Evolutionary conservation across 495 filamentous ascomycete species (phyloP).

Genomic region (Corynascus novoguineensis): DNA sequence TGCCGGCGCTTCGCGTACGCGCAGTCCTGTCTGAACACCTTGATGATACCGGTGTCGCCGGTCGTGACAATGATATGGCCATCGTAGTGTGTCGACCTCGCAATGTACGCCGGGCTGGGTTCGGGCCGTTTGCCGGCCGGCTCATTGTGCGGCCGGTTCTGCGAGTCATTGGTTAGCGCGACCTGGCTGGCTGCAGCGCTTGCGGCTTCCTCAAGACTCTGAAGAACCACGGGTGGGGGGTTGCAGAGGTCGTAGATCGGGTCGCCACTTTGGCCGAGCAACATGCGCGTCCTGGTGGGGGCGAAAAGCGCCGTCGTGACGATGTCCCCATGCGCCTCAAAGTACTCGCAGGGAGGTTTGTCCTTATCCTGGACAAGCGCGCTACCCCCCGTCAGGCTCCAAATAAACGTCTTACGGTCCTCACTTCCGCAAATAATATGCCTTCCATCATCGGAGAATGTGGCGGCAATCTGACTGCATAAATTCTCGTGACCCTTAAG

Average conservation of each 20-base stretch:
- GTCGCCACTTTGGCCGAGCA: conserved; percentile 75
- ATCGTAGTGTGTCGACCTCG: conserved; percentile 66
- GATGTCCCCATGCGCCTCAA: conserved; percentile 83
- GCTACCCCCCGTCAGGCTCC: conserved; percentile 57
- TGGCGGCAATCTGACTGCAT: conserved; percentile 86
- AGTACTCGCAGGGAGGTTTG: conserved; percentile 75
- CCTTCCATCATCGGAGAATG: conserved; percentile 79
- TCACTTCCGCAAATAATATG: conserved; percentile 94
- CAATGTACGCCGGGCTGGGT: conserved; percentile 59
- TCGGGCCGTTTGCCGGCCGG: conserved; percentile 37
- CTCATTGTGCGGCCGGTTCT: conserved; percentile 14
- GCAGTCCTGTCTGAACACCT: conserved; percentile 92
- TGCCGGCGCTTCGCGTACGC: conserved; percentile 56
- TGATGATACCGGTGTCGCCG: conserved; percentile 81
- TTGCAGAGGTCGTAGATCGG: conserved; percentile 96
- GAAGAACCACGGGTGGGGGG: conserved; percentile 81
- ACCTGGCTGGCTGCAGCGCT: conserved; percentile 31
- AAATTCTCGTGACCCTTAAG: conserved; percentile 89
- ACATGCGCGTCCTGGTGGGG: conserved; percentile 68
- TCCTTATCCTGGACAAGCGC: conserved; percentile 61
- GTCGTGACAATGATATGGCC: conserved; percentile 93
- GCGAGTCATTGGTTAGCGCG: conserved; percentile 29
- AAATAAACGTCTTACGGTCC: conserved; percentile 83
- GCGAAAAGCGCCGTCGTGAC: conserved; percentile 85
- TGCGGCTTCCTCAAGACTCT: conserved; percentile 61